Evolutionary conservation across 73 alveolate species (phyloP).

Genomic region (Stentor roeselii): DNA sequence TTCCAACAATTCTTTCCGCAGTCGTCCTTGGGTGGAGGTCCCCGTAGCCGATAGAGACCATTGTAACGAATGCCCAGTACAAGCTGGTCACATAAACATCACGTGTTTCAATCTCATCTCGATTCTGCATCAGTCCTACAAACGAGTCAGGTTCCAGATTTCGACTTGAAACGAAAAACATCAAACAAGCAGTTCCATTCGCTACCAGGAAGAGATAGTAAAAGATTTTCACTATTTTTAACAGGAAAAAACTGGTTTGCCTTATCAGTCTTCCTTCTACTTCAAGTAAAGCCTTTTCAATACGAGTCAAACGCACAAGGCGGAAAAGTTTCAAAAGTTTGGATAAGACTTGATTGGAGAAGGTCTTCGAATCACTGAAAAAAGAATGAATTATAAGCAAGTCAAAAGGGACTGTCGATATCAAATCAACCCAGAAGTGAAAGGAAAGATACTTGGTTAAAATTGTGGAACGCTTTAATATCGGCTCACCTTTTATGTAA

Average conservation of each 20-base stretch:
- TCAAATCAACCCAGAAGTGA: conserved; percentile 44
- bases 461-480: not conserved
- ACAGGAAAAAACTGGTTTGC: not conserved
- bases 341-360: not conserved
- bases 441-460: conserved; percentile 32
- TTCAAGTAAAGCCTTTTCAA: not conserved
- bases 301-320: not conserved
- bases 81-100: not conserved
- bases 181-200: not conserved
- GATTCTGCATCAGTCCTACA: not conserved
- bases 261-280: not conserved
- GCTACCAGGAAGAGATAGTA: not conserved
- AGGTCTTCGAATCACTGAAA: not conserved
- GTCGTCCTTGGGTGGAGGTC: conserved; percentile 72
- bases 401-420: conserved; percentile 35
- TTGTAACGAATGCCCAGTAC: conserved; percentile 51
- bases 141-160: not conserved
- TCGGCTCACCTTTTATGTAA: conserved; percentile 26
- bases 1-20: conserved; percentile 53
- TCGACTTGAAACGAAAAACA: not conserved
- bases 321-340: not conserved
- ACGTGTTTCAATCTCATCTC: not conserved
- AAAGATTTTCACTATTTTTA: not conserved
- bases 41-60: conserved; percentile 92
- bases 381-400: not conserved